Conservation (phyloP, 176 grass and related monocot species). For the Carex scoparia region DNA sequence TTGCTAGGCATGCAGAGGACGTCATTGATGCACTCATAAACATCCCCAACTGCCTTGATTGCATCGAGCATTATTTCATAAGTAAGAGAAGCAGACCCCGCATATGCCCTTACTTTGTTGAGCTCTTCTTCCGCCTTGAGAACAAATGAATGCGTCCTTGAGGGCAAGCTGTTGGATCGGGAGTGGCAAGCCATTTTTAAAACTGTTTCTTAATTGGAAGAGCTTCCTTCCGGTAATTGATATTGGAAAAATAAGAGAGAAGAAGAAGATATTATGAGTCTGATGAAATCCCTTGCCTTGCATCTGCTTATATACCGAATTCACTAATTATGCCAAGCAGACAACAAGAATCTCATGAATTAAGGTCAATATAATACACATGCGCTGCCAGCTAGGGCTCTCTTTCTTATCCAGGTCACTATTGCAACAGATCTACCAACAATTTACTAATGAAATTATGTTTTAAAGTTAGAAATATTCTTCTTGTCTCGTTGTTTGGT, state of each 20-base stretch:
- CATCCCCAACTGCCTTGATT: conserved; percentile 6
- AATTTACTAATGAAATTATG: neutral
- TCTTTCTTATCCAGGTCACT: neutral
- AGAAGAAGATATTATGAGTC: neutral
- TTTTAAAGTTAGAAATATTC: neutral
- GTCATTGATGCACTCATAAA: conserved; percentile 27
- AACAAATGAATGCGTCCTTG: neutral
- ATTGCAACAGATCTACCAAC: neutral
- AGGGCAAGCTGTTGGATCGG: conserved; percentile 32
- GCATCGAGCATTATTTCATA: neutral
- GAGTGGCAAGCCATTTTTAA: conserved; percentile 13
- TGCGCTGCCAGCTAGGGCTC: neutral
- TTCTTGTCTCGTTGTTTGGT: neutral
- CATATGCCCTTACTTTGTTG: conserved; percentile 10
- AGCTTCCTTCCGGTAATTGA: conserved; percentile 23
- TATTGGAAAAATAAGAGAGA: neutral
- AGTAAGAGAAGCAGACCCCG: neutral
- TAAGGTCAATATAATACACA: neutral
- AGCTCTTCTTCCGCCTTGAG: conserved; percentile 37
- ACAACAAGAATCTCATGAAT: neutral
- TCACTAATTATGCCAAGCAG: neutral
- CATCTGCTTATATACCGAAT: conserved; percentile 20
- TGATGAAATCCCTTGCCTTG: neutral
- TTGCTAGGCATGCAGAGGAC: conserved; percentile 35
- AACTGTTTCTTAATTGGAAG: neutral